Evolutionary conservation across 2,329 filamentous ascomycete species (phyloP), one percentile per base, ranked within the genome.

Genomic region (Mycosphaerella sp.): DNA sequence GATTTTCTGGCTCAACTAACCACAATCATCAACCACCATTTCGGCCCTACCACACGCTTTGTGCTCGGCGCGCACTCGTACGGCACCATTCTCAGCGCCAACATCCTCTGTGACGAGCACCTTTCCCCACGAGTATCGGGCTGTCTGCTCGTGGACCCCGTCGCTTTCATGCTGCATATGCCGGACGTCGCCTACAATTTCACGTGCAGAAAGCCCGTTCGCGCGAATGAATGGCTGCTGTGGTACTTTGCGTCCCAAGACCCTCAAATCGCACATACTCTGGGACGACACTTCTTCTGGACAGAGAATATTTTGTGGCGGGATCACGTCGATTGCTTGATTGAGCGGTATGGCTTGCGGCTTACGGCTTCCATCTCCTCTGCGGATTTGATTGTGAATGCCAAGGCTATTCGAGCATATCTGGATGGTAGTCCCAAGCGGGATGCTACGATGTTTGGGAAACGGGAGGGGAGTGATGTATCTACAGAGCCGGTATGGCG

Each of bases 151-250:
- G 73, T 85, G 13, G 73, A 87, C 62, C 85, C 85, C 0, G 81
- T 87, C 8, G 80, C 77, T 18, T 75, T 87, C 48, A 68, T 86
- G 49, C 73, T 88, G 30, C 84, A 88, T 64, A 73, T 85, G 32
- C 84, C 84, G 1, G 75, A 85, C 54, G 81, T 87, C 28, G 82
- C 84, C 9, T 87, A 81, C 72, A 88, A 87, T 67, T 87, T 88
- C 64, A 82, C 79, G 9, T 70, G 75, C 4, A 59, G 62, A 4
- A 37, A 55, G 12, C 65, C 63, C 0, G 52, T 54, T 70, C 78
- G 50, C 1, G 82, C 85, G n/a, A 86, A 85, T 55, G 82, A 88
- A 66, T 82, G 79, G 71, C 78, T 84, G 63, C 70, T 88, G 12
- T 84, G 80, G 74, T 88, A 85, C 60, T 87, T 86, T 63, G 85